Percentiles rank a stretch among this genome's conserved stretches.
phyloP scores from a whole-genome alignment of 768 basidiomycete genomes.

The Xerocomellus amylosporus region DNA sequence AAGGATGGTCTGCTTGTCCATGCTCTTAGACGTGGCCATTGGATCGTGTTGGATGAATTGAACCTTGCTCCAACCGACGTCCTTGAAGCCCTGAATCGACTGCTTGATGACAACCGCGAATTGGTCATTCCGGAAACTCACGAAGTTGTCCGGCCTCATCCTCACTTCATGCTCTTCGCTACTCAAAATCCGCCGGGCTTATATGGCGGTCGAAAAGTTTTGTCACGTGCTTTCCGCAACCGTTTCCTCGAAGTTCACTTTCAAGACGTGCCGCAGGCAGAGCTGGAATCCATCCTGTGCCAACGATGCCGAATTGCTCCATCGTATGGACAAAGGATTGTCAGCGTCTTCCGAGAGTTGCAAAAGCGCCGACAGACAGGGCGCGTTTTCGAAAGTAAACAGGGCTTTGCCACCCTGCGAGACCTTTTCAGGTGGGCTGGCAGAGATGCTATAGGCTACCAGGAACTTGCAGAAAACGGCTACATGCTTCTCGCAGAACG shows the following conservation, averaged over 20 bases:
- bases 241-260: constrained; percentile 98
- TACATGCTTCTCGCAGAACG: constrained; percentile 98
- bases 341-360: constrained; percentile 87
- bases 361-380: constrained; percentile 88
- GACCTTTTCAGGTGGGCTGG: constrained; percentile 98
- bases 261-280: constrained; percentile 91
- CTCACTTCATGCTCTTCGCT: constrained; percentile 96
- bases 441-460: constrained; percentile 82
- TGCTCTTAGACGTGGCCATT: constrained; percentile 87
- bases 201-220: constrained; percentile 90
- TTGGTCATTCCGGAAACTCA: constrained; percentile 94
- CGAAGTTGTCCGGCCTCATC: constrained; percentile 89
- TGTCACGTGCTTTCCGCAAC: constrained; percentile 95
- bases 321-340: constrained; percentile 88
- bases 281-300: constrained; percentile 91
- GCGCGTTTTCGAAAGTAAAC: constrained; percentile 96
- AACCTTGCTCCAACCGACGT: constrained; percentile 98
- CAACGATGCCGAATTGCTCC: constrained; percentile 91
- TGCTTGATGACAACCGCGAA: constrained; percentile 97
- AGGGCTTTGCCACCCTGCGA: constrained; percentile 93
- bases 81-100: constrained; percentile 91
- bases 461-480: constrained; percentile 92
- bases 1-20: constrained; percentile 92
- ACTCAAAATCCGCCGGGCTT: constrained; percentile 97
- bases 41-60: constrained; percentile 97